Conservation (phyloP, 306 rosid species). For the Mimosa bimucronata region DNA sequence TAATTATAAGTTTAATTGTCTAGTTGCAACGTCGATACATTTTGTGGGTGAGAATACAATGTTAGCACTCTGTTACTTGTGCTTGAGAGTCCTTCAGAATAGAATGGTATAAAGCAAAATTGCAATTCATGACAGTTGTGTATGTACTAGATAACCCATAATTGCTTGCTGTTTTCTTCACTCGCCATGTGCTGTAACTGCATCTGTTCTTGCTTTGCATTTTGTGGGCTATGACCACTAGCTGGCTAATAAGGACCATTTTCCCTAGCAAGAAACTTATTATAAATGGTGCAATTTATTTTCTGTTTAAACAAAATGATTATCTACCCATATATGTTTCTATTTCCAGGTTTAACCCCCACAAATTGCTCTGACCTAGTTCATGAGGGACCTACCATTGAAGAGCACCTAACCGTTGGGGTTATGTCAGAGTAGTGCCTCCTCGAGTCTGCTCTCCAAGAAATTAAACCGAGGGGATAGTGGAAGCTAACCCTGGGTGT, state of each 20-base stretch:
- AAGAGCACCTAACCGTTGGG: too few relatives aligned
- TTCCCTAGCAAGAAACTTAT: background rate
- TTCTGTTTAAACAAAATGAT: background rate
- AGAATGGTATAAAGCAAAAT: too few relatives aligned
- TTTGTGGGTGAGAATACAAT: background rate
- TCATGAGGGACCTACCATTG: too few relatives aligned
- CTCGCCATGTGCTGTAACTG: background rate
- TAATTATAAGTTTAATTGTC: background rate
- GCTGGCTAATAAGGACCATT: background rate
- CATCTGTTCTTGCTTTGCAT: background rate
- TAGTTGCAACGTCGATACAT: background rate
- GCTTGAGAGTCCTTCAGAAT: background rate
- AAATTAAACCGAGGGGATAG: too few relatives aligned
- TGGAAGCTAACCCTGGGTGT: too few relatives aligned
- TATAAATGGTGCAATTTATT: background rate
- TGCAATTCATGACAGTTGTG: background rate
- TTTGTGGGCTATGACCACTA: background rate
- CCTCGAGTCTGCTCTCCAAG: too few relatives aligned
- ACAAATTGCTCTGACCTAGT: too few relatives aligned
- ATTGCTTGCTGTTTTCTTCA: background rate
- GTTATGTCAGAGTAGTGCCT: too few relatives aligned
- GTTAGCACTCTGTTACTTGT: background rate
- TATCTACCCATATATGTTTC: background rate
- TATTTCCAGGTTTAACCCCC: background rate
- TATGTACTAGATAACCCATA: background rate